Evolutionary conservation across 331 rosid species (phyloP).

Genomic region (Erythrophleum ivorense): DNA sequence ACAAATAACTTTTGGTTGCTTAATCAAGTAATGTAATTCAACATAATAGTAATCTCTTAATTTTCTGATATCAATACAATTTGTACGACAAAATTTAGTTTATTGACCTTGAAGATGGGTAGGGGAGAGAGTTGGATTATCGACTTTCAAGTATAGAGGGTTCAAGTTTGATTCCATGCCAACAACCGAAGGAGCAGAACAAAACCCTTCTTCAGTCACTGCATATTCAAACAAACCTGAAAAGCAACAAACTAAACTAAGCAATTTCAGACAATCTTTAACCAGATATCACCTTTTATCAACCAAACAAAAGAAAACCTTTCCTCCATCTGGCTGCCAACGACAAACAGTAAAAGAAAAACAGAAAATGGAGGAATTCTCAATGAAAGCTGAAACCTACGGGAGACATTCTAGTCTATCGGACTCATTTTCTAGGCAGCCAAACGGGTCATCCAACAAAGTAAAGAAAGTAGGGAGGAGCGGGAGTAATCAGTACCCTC

Average conservation of each 20-base stretch:
- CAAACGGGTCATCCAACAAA: slow-evolving; percentile 1
- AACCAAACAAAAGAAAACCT: not conserved
- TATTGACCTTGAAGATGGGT: slow-evolving; percentile 72
- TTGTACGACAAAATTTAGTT: not conserved
- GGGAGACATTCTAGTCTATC: not conserved
- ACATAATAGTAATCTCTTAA: not conserved
- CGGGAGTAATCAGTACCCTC: slow-evolving; percentile 42
- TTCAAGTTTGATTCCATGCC: slow-evolving; percentile 46
- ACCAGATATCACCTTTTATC: not conserved
- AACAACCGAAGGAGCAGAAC: slow-evolving; percentile 69
- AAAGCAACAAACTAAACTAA: slow-evolving; percentile 18
- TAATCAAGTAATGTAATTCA: slow-evolving; percentile 24
- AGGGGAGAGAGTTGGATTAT: slow-evolving; percentile 79
- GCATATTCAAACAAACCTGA: slow-evolving; percentile 63
- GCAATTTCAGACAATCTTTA: slow-evolving; percentile 6
- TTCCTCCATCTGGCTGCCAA: slow-evolving; percentile 25
- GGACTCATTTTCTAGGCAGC: not conserved
- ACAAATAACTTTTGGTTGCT: not conserved
- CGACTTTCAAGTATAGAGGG: slow-evolving; percentile 68
- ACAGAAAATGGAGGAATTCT: not conserved
- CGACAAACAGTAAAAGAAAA: not conserved
- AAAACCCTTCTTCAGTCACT: slow-evolving; percentile 62
- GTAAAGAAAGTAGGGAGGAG: not conserved
- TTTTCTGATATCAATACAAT: not conserved
- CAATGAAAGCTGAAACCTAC: not conserved